phyloP scores from a whole-genome alignment of 108 stramenopile genomes.

The Pseudonitzschia delicatissima region DNA sequence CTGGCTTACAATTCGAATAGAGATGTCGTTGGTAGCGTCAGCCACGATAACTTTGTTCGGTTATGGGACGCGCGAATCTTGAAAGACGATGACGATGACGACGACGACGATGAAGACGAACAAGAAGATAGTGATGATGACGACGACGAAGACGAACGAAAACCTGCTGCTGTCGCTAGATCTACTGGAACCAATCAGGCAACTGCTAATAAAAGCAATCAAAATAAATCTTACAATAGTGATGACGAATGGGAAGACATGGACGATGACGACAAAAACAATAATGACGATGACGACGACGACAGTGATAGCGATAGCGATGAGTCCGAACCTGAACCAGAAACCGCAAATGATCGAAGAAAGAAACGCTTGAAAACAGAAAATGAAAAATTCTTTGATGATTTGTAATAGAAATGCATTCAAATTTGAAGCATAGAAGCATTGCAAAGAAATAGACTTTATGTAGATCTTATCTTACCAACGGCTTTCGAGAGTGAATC shows the following conservation, averaged over 20 bases:
- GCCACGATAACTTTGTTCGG: constrained; percentile 48
- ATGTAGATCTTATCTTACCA: too few species aligned
- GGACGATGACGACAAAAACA: constrained; percentile 42
- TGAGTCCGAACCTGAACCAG: constrained; percentile 41
- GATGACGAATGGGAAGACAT: constrained; percentile 82
- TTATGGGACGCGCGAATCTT: constrained; percentile 82
- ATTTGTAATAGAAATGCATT: too few species aligned
- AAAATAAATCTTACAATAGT: constrained; percentile 24
- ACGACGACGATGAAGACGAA: constrained; percentile 46
- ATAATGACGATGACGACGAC: constrained; percentile 36
- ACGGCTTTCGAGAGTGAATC: too few species aligned
- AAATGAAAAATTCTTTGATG: constrained; percentile 83
- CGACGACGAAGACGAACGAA: constrained; percentile 25
- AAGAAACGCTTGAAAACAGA: constrained; percentile 67
- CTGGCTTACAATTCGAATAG: constrained; percentile 70
- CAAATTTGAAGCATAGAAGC: too few species aligned
- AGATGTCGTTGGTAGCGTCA: constrained; percentile 69
- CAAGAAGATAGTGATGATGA: constrained; percentile 25
- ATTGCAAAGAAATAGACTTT: too few species aligned
- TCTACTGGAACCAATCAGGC: neutral
- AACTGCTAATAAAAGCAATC: neutral
- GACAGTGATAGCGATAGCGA: constrained; percentile 50
- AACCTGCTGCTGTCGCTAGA: constrained; percentile 34
- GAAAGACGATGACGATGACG: constrained; percentile 44
- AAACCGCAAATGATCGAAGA: constrained; percentile 37